phyloP scores from a whole-genome alignment of 2,329 filamentous ascomycete species.

The Neurospora sp. region DNA sequence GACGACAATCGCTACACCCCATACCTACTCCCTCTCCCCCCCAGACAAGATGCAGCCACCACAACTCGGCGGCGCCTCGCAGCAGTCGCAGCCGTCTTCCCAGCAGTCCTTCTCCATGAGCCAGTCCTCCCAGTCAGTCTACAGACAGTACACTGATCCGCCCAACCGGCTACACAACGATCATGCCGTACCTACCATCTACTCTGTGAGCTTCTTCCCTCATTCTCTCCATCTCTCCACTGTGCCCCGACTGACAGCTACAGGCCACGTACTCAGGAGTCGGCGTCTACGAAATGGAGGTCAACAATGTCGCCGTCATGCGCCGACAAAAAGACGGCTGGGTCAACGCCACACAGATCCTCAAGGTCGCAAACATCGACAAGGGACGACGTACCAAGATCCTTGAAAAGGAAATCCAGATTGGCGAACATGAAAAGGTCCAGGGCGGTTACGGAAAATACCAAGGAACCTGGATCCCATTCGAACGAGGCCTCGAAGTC shows the following conservation, averaged over 20 bases:
- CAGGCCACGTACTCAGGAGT: slow-evolving; percentile 89
- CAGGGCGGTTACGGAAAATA: slow-evolving; percentile 98
- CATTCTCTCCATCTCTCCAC: not conserved
- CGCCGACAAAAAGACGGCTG: slow-evolving; percentile 88
- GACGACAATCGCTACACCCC: not conserved
- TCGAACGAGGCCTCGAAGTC: slow-evolving; percentile 83
- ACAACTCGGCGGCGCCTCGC: slow-evolving; percentile 18
- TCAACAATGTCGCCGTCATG: slow-evolving; percentile 90
- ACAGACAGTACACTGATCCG: slow-evolving; percentile 31
- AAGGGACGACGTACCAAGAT: slow-evolving; percentile 98
- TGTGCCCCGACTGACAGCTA: slow-evolving; percentile 3
- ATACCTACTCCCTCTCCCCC: not conserved
- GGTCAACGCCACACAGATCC: slow-evolving; percentile 96
- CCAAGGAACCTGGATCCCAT: slow-evolving; percentile 97
- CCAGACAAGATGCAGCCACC: slow-evolving; percentile 15
- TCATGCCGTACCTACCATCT: slow-evolving; percentile 42
- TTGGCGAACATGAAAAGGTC: slow-evolving; percentile 94
- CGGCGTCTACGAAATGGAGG: slow-evolving; percentile 97
- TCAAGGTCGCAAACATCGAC: slow-evolving; percentile 94
- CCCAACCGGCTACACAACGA: slow-evolving; percentile 27
- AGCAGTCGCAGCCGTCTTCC: slow-evolving; percentile 39
- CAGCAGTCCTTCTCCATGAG: slow-evolving; percentile 49
- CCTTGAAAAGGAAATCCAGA: slow-evolving; percentile 93
- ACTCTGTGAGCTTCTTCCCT: slow-evolving; percentile 38
- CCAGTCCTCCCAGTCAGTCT: slow-evolving; percentile 33